Conservation (phyloP, 2,329 filamentous ascomycete species). For the Apiospora arundinis region DNA sequence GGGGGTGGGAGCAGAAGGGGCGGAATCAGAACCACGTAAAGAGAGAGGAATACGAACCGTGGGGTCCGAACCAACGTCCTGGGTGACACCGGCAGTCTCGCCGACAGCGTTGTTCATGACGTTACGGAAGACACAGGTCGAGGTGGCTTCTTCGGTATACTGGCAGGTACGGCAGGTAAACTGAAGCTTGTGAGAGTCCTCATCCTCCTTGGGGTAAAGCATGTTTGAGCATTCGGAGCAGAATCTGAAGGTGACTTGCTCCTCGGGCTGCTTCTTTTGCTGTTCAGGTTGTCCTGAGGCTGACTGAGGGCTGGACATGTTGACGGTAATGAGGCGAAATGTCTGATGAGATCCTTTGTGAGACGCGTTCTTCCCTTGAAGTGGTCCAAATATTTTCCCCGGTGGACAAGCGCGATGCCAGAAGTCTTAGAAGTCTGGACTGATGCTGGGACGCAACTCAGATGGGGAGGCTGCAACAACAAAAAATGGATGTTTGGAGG, state of each 20-base stretch:
- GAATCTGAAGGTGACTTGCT: conserved; percentile 96
- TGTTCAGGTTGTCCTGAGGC: conserved; percentile 48
- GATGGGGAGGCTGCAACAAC: neutral
- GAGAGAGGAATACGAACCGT: conserved; percentile 79
- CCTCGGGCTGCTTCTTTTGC: conserved; percentile 58
- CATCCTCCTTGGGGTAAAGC: conserved; percentile 96
- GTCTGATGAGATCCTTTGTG: conserved; percentile 23
- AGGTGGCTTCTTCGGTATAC: conserved; percentile 84
- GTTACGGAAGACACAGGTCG: conserved; percentile 94
- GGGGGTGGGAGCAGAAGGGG: conserved; percentile 30
- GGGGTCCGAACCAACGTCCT: conserved; percentile 96
- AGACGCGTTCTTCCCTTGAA: conserved; percentile 5
- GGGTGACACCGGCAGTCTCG: conserved; percentile 95
- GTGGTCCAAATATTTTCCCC: neutral
- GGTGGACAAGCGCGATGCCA: neutral
- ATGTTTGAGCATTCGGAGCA: conserved; percentile 99
- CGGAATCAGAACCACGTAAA: conserved; percentile 39
- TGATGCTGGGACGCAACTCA: neutral
- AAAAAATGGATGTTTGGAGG: neutral
- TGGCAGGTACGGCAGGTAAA: conserved; percentile 97
- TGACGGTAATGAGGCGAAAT: conserved; percentile 23
- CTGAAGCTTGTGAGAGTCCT: conserved; percentile 80
- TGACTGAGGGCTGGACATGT: conserved; percentile 65
- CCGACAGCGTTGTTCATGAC: conserved; percentile 89
- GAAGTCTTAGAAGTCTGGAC: neutral